A percentile compares a stretch with the other conserved stretches of the same genome.
Evolutionary conservation across 1,284 basidiomycete genomes (phyloP).

Genomic region (Leccinum solheimii): DNA sequence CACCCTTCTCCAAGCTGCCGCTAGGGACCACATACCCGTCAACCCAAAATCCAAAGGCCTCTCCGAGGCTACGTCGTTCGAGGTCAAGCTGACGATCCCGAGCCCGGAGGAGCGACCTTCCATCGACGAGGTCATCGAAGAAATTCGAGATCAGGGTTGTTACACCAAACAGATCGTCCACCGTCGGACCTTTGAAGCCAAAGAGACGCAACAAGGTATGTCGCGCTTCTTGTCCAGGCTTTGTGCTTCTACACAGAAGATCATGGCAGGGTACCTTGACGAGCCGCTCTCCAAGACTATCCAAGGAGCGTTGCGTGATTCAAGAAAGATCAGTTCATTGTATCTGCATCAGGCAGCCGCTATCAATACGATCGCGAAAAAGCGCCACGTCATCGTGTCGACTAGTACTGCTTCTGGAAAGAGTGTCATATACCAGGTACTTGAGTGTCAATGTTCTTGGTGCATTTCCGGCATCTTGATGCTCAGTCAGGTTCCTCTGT

Average conservation of each 20-base stretch:
- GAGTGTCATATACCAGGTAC: slow-evolving; percentile 85
- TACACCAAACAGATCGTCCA: slow-evolving; percentile 71
- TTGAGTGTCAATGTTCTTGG: background rate
- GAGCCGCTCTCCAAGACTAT: slow-evolving; percentile 61
- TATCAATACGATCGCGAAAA: slow-evolving; percentile 63
- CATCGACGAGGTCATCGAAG: slow-evolving; percentile 57
- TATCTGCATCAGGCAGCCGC: slow-evolving; percentile 83
- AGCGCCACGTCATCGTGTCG: slow-evolving; percentile 82
- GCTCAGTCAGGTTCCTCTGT: slow-evolving; percentile 63
- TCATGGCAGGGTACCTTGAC: slow-evolving; percentile 48
- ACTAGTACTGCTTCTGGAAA: slow-evolving; percentile 92
- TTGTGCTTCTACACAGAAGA: background rate
- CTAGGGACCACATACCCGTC: slow-evolving; percentile 68
- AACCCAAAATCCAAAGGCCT: slow-evolving; percentile 44
- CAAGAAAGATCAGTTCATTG: slow-evolving; percentile 65
- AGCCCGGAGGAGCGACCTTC: slow-evolving; percentile 54
- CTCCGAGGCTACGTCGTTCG: background rate
- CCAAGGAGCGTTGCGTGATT: slow-evolving; percentile 55
- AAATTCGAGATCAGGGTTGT: slow-evolving; percentile 59
- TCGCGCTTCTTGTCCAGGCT: background rate
- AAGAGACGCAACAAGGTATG: slow-evolving; percentile 52
- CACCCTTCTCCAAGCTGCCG: slow-evolving; percentile 62
- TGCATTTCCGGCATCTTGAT: background rate
- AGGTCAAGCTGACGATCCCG: slow-evolving; percentile 38
- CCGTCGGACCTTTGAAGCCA: slow-evolving; percentile 53